A percentile compares a stretch with the other conserved stretches of the same genome.
Conservation (phyloP, 1,139 yeast genomes). For the Scheffersomyces illinoinensis region DNA sequence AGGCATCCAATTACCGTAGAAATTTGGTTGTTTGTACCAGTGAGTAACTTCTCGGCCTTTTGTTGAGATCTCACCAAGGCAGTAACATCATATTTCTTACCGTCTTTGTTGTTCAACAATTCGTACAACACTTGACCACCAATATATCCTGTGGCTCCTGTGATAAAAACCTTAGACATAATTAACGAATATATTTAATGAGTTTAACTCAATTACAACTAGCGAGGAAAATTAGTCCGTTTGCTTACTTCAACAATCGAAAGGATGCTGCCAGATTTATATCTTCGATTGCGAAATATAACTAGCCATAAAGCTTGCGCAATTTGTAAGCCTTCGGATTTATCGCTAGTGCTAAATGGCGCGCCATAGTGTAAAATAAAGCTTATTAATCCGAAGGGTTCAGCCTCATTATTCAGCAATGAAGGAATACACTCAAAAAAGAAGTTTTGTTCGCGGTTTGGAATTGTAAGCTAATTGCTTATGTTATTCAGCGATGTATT, state of each 20-base stretch:
- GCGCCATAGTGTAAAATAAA: background rate
- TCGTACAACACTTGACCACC: conserved; percentile 29
- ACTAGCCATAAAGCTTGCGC: background rate
- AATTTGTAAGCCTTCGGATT: background rate
- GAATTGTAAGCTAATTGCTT: background rate
- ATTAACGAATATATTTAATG: background rate
- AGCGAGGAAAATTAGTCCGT: no score
- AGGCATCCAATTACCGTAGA: conserved; percentile 22
- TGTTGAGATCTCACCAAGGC: conserved; percentile 27
- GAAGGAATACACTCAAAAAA: background rate
- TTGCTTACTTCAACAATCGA: background rate
- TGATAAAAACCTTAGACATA: conserved; percentile 16
- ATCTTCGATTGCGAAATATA: background rate
- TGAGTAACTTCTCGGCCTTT: conserved; percentile 21
- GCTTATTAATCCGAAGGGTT: background rate
- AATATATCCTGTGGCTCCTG: conserved; percentile 39
- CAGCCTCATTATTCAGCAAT: background rate
- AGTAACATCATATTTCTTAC: conserved; percentile 16
- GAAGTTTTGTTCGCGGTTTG: background rate
- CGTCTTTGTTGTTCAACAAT: conserved; percentile 16
- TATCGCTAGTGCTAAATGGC: background rate
- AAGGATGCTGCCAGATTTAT: background rate
- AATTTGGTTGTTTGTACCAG: conserved; percentile 19
- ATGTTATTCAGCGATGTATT: no score
- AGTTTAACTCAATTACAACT: background rate